Percentiles rank a stretch among this genome's conserved stretches.
phyloP scores from a whole-genome alignment of 257 asterid genomes.

The Sherardia arvensis region DNA sequence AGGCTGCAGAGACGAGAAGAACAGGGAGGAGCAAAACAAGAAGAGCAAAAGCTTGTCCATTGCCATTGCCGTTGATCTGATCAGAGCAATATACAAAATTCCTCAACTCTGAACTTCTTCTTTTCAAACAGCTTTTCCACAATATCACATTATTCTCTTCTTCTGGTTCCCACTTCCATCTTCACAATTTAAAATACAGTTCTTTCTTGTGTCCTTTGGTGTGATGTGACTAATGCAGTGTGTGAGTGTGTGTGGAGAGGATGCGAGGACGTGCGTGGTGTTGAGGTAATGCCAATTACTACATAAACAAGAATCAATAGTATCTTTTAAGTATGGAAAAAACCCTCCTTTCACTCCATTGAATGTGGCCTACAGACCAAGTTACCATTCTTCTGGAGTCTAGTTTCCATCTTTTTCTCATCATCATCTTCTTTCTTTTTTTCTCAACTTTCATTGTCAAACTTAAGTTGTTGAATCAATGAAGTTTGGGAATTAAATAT shows the following conservation, averaged over 20 bases:
- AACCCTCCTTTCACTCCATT: neutral
- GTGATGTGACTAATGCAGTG: neutral
- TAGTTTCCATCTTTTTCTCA: neutral
- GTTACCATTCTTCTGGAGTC: neutral
- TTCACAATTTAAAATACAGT: neutral
- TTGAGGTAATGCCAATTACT: constrained; percentile 20
- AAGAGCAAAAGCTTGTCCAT: constrained; percentile 24
- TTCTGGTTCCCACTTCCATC: constrained; percentile 8
- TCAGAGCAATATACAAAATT: neutral
- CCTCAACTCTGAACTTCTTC: neutral
- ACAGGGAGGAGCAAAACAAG: constrained; percentile 25
- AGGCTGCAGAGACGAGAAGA: constrained; percentile 31
- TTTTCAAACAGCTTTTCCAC: neutral
- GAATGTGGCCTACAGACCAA: neutral
- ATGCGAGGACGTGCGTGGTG: constrained; percentile 35
- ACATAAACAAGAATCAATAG: neutral
- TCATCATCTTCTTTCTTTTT: neutral
- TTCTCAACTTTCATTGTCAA: neutral
- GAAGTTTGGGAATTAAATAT: neutral
- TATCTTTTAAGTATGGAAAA: neutral
- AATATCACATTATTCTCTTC: constrained; percentile 19
- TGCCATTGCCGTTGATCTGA: constrained; percentile 17
- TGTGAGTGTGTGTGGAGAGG: neutral
- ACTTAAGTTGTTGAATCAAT: neutral
- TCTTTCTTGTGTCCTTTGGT: neutral